These are phyloP conservation scores for Neurospora crassa DNA, from an alignment of 2,329 filamentous ascomycete species.

Conservation along the genomic window DNA sequence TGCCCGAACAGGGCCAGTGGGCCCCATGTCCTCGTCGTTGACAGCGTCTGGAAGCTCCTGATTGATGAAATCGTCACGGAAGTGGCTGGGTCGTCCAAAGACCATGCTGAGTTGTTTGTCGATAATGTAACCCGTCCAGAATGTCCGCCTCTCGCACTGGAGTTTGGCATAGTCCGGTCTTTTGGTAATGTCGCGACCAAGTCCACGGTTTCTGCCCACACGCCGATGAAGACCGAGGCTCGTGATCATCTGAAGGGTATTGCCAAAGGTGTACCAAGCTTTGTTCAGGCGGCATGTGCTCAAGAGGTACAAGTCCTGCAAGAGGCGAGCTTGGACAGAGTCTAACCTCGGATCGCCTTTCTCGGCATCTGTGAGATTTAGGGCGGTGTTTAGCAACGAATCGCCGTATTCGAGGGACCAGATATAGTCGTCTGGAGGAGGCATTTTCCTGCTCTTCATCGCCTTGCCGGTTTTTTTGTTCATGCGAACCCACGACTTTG, in stretches of 20 bases:
- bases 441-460: not conserved
- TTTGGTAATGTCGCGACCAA: constrained; percentile 5
- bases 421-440: constrained; percentile 12
- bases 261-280: constrained; percentile 52
- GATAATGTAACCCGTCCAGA: constrained; percentile 56
- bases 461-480: constrained; percentile 1
- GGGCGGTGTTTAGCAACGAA: constrained; percentile 32
- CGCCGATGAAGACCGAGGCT: constrained; percentile 27
- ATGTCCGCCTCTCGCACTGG: constrained; percentile 35
- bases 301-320: constrained; percentile 49
- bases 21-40: constrained; percentile 40
- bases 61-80: constrained; percentile 57
- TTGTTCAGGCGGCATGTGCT: constrained; percentile 50
- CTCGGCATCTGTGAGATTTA: constrained; percentile 28
- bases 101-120: constrained; percentile 56
- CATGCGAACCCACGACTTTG: not conserved
- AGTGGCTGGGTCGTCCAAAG: constrained; percentile 49
- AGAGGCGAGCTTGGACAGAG: constrained; percentile 46
- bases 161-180: constrained; percentile 25
- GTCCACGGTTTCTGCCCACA: constrained; percentile 11
- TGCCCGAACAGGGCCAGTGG: constrained; percentile 7
- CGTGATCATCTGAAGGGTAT: constrained; percentile 41
- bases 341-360: constrained; percentile 44
- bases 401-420: constrained; percentile 24
- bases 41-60: constrained; percentile 45